Conservation (phyloP, 306 rosid species). For the Erythrophleum fordii region DNA sequence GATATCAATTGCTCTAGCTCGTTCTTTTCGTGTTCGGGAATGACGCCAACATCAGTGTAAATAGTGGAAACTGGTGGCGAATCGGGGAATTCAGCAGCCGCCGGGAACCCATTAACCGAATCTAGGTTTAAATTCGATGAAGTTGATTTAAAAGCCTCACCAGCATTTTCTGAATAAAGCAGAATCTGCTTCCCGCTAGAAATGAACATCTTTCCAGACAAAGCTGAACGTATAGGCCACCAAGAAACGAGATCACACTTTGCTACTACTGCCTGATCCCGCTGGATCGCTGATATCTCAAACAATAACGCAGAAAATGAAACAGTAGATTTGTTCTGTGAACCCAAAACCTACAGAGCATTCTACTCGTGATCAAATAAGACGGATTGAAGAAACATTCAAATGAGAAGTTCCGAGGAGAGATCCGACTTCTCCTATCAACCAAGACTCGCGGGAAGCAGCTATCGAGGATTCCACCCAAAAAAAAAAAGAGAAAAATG, state of each 20-base stretch:
- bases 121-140: slow-evolving; percentile 59
- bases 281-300: not conserved
- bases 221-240: slow-evolving; percentile 28
- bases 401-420: slow-evolving; percentile 3
- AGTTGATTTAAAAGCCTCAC: slow-evolving; percentile 50
- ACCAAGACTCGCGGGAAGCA: not conserved
- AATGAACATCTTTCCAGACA: slow-evolving; percentile 55
- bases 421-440: slow-evolving; percentile 31
- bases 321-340: not conserved
- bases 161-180: slow-evolving; percentile 46
- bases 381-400: not conserved
- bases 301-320: slow-evolving; percentile 2
- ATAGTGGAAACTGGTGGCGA: slow-evolving; percentile 53
- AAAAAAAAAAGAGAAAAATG: not conserved
- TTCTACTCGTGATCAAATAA: slow-evolving; percentile 24
- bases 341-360: not conserved
- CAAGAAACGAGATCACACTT: slow-evolving; percentile 8
- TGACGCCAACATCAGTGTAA: slow-evolving; percentile 78
- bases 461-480: not conserved
- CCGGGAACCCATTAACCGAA: slow-evolving; percentile 52
- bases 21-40: slow-evolving; percentile 72
- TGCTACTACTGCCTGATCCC: not conserved
- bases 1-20: slow-evolving; percentile 59
- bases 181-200: slow-evolving; percentile 59
- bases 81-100: slow-evolving; percentile 33